Base-by-base conservation (phyloP, 805 yeast genomes). In the Nakazawaea laoshanensis region DNA sequence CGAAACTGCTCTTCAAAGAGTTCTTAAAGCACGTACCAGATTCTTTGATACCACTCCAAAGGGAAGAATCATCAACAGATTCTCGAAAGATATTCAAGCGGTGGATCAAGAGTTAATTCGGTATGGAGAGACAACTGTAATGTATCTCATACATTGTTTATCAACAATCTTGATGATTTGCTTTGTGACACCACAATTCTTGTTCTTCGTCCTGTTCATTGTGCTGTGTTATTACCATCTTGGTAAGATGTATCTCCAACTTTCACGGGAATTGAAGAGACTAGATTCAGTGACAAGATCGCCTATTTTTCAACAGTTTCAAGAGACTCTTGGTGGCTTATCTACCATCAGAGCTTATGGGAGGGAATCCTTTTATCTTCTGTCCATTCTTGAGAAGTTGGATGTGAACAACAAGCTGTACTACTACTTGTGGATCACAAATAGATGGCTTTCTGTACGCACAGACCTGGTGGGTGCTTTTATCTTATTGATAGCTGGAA, bases 381-480 rank as follows among this genome's bases (percentile, higher is more conserved):
- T 57, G 43, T 63, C 74, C 47, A 75, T 74, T 48, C 69, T 71
- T 44, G 53, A 64, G 11, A 66, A 77, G 46, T 65, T 84, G 33
- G 95, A 85, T 46, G 70, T 70, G 49, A 85, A 85, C 51, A 72
- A 84, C 74, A 68, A 77, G 45, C 94, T 95, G 0, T 83, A 70
- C 47, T 85, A 80, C 61, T 12, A 70, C 81, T 33, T 78, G 78
- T 52, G 84, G 30, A 19, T 31, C 13, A 16, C 94, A n/a, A 86
- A 86, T 53, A 70, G 95, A 55, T 85, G 95, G 95, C 67, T 86
- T 41, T 92, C 95, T 6, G 88, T 81, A 4, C 70, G 95, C 47
- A 67, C 86, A 39, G 95, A 86, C 52, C 71, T 77, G 42, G 63
- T 85, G 42, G 95, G 95, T 14, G 77, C 94, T 2, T 46, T 82